phyloP scores from a whole-genome alignment of 2,329 filamentous ascomycete species.

The Venturia nashicola region DNA sequence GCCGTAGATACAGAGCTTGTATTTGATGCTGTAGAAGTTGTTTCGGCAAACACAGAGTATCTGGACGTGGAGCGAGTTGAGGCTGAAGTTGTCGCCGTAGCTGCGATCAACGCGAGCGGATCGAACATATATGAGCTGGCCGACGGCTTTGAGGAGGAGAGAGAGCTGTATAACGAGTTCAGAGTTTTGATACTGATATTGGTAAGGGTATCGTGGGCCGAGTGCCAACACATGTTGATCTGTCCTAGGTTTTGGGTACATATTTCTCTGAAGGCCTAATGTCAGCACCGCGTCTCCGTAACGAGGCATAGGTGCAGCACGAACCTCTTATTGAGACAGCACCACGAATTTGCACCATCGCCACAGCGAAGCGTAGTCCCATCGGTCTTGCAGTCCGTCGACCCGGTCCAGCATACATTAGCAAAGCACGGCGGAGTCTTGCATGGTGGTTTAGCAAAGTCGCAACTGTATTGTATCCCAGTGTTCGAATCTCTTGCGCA shows the following conservation, averaged over 20 bases:
- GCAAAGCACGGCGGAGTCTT: neutral
- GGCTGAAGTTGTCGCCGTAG: neutral
- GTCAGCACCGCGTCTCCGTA: neutral
- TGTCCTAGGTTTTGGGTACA: neutral
- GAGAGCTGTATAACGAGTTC: neutral
- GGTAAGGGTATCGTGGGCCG: neutral
- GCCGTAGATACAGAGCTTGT: neutral
- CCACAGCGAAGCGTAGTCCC: neutral
- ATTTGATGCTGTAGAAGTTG: neutral
- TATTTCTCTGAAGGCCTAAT: neutral
- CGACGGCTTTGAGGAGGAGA: neutral
- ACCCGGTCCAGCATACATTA: neutral
- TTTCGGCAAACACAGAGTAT: neutral
- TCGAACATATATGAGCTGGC: neutral
- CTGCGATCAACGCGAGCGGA: neutral
- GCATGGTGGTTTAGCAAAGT: neutral
- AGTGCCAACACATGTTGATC: neutral
- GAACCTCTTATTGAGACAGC: neutral
- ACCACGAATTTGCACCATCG: neutral
- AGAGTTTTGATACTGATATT: neutral
- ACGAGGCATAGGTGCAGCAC: neutral
- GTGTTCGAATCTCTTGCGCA: neutral
- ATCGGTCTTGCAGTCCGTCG: neutral
- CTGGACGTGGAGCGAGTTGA: neutral
- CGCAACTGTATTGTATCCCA: neutral